phyloP scores from a whole-genome alignment of 2,329 filamentous ascomycete species.

The Verticillium tricorpus region DNA sequence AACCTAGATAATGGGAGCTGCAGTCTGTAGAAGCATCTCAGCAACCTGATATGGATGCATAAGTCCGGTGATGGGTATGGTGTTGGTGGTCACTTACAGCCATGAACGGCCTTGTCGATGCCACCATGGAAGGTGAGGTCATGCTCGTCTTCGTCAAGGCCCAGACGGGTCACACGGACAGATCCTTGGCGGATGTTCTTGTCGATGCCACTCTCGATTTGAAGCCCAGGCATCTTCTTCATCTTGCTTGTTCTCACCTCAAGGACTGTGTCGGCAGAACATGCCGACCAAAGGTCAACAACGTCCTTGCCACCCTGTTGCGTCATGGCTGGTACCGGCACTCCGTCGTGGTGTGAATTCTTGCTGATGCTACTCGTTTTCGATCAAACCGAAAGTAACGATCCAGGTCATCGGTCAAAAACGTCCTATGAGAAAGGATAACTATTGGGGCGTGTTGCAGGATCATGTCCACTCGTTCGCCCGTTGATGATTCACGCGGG shows the following conservation, averaged over 20 bases:
- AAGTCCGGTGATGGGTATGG: neutral
- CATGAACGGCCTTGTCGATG: conserved; percentile 58
- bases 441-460: too few species aligned
- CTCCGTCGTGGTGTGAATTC: too few species aligned
- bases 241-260: conserved; percentile 55
- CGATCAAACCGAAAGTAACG: too few species aligned
- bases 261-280: conserved; percentile 44
- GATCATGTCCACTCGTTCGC: too few species aligned
- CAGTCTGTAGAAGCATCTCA: conserved; percentile 38
- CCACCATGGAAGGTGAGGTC: conserved; percentile 59
- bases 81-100: conserved; percentile 33
- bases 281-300: conserved; percentile 34
- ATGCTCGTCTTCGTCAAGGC: conserved; percentile 57
- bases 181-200: conserved; percentile 40
- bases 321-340: conserved; percentile 6
- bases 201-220: conserved; percentile 52
- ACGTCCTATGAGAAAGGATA: too few species aligned
- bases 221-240: conserved; percentile 47
- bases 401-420: too few species aligned
- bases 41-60: neutral
- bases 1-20: conserved; percentile 51
- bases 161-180: conserved; percentile 40
- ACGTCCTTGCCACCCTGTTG: conserved; percentile 14
- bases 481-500: conserved; percentile 8
- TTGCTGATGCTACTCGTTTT: too few species aligned